These are phyloP conservation scores for Penicillium fimorum DNA, from an alignment of 495 filamentous ascomycete species.

Conservation along the genomic window DNA sequence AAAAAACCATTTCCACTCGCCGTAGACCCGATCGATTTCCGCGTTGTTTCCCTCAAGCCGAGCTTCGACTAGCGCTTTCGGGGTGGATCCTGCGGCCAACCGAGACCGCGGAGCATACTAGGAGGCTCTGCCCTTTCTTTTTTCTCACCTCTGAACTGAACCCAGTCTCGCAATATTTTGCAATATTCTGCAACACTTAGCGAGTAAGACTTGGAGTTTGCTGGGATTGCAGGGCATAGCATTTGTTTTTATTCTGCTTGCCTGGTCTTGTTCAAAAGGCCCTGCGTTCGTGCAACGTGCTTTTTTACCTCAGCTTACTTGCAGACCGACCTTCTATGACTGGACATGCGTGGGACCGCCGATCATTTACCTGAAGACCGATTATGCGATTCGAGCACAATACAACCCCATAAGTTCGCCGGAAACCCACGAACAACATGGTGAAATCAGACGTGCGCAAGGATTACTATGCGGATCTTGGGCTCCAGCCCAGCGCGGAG, in stretches of 20 bases:
- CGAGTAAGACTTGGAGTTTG: background rate
- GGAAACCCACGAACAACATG: slow-evolving; percentile 50
- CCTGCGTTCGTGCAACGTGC: slow-evolving; percentile 8
- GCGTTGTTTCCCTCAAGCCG: slow-evolving; percentile 12
- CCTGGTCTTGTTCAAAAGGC: background rate
- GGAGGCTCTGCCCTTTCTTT: slow-evolving; percentile 12
- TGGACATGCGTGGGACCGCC: slow-evolving; percentile 21
- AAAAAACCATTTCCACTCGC: slow-evolving; percentile 11
- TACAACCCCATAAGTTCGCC: slow-evolving; percentile 8
- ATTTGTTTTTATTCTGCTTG: background rate
- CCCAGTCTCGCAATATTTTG: background rate
- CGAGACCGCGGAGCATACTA: slow-evolving; percentile 15
- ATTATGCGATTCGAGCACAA: slow-evolving; percentile 23
- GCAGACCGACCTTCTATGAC: slow-evolving; percentile 8
- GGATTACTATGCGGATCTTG: slow-evolving; percentile 88
- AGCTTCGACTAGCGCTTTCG: slow-evolving; percentile 21
- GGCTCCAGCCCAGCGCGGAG: slow-evolving; percentile 60
- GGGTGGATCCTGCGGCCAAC: slow-evolving; percentile 21
- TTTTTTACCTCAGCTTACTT: background rate
- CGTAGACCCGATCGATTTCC: slow-evolving; percentile 2
- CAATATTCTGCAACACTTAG: background rate
- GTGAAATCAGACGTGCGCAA: slow-evolving; percentile 68
- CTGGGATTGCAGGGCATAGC: background rate
- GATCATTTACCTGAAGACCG: slow-evolving; percentile 8
- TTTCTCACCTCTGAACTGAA: background rate